Evolutionary conservation across 192 early-diverging fungal species (phyloP), one percentile per base, ranked within the genome.

Genomic region (Funneliformis mosseae): DNA sequence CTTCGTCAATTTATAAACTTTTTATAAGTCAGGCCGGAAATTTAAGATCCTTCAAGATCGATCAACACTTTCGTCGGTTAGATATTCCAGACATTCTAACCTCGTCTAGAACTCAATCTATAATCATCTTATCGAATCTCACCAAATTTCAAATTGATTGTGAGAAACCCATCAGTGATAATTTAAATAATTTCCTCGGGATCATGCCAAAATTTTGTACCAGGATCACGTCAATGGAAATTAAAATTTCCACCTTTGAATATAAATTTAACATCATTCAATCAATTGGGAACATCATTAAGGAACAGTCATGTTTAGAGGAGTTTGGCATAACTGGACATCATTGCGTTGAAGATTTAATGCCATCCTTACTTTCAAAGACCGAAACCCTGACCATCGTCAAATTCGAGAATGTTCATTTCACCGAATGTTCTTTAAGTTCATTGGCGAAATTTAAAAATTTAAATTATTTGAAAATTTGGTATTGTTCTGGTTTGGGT

Each of bases 41-140:
- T 42, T 70, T 70, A 70, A 70, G 42, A 70, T 41, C 68, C 21
- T 70, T 70, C n/a, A 70, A 41, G 21, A 70, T 70, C 16, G 68
- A 70, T 42, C 33, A 70, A 70, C 39, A 41, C 42, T 39, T 70
- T 41, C 33, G 38, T 70, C 68, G 39, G 41, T 70, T 39, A 21
- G 68, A 70, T 42, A 41, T 70, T n/a, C 68, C 68, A 5, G 41
- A 70, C 43, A 41, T 21, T 42, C 42, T 16, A n/a, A 70, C 39
- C n/a, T 70, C 42, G 1, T 41, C 33, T 23, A 55, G 5, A 55
- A 39, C 14, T 41, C 39, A 70, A 70, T 39, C 68, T 21, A 6
- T 55, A 16, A 55, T 55, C 4, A 55, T 18, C 23, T 42, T 70
- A 70, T 41, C 21, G 43, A 70, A 70, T 6, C 21, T 70, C 42